Evolutionary conservation across 176 grass and related monocot genomes (phyloP), one percentile per base, ranked within the genome.

Genomic region (Chrysopogon serrulatus): DNA sequence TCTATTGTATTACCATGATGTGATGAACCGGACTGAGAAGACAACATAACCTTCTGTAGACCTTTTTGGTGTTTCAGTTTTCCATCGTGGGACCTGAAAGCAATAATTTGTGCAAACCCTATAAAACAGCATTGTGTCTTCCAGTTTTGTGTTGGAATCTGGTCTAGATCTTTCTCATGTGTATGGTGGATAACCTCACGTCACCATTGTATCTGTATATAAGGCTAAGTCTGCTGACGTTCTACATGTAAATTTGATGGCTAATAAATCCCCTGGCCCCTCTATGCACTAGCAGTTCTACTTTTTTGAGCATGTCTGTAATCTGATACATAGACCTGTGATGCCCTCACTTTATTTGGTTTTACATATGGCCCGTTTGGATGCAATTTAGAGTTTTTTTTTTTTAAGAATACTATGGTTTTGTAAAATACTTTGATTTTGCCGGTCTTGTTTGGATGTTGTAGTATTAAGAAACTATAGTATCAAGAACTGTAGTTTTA

Each of bases 1-100:
- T 88, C 93, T 98, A 26, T 83, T 98, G 72, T 98, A 98, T 70
- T 98, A 94, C 77, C 93, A 98, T 83, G 96, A 98, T 79, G 96
- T 98, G 59, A 98, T 98, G 93, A 98, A 98, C 85, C 82, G 96
- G 83, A 83, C 86, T 8, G 73, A 72, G 19, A 86, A 78, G 79
- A 59, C 79, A n/a, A 82, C 33, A 68, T 90, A 74, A 82, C 65
- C 7, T 11, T 49, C 1, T 21, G n/a, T 59, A 0, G 17, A 18
- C 19, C 15, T 31, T 82, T 76, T 82, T 57, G 18, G 4, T 77
- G 28, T 77, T 78, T 3, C 54, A n/a, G 54, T 78, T 43, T 45
- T 16, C 56, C 36, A 14, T 65, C 36, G 40, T 81, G 11, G 66
- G 41, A 77, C 41, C 35, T 70, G 57, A 44, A 42, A 73, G 86